Percentiles rank a stretch among this genome's conserved stretches.
These are phyloP conservation scores for Macrolepiota albuminosa DNA, from an alignment of 768 basidiomycete genomes.

Conservation along the genomic window DNA sequence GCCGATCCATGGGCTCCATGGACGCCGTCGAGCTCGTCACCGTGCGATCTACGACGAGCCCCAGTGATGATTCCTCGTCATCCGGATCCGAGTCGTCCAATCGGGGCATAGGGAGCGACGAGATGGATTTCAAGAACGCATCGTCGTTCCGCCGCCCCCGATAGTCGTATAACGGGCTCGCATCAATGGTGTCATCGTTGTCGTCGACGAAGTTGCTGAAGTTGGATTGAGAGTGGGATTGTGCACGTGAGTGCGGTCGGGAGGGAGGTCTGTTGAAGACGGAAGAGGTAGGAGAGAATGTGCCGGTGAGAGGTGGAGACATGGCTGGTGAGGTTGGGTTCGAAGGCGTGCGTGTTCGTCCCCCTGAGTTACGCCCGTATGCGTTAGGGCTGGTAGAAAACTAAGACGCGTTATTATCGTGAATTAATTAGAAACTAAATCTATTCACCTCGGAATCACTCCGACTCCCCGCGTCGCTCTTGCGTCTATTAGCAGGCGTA, in stretches of 20 bases:
- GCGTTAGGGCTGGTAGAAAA: conserved; percentile 37
- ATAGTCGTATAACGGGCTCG: conserved; percentile 18
- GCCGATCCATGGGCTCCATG: conserved; percentile 64
- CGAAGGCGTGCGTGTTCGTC: conserved; percentile 63
- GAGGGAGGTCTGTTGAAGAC: conserved; percentile 35
- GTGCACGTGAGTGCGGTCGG: conserved; percentile 64
- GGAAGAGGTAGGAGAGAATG: conserved; percentile 35
- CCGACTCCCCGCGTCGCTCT: conserved; percentile 67
- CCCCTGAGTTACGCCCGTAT: conserved; percentile 39
- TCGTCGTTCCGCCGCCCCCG: conserved; percentile 26
- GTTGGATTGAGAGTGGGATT: conserved; percentile 41
- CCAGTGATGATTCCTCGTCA: conserved; percentile 49
- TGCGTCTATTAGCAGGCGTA: conserved; percentile 59
- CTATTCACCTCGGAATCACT: conserved; percentile 73
- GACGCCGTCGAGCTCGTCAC: conserved; percentile 61
- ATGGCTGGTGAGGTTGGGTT: conserved; percentile 58
- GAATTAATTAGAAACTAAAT: conserved; percentile 10
- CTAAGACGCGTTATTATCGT: conserved; percentile 15
- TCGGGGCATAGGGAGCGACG: conserved; percentile 56
- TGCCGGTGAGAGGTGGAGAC: conserved; percentile 18
- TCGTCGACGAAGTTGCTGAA: conserved; percentile 26
- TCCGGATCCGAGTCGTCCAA: conserved; percentile 46
- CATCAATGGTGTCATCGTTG: conserved; percentile 29
- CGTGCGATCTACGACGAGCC: conserved; percentile 57
- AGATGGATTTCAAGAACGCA: conserved; percentile 34